These are phyloP conservation scores for Pyricularia grisea DNA, from an alignment of 2,329 filamentous ascomycete genomes.

Conservation along the genomic window DNA sequence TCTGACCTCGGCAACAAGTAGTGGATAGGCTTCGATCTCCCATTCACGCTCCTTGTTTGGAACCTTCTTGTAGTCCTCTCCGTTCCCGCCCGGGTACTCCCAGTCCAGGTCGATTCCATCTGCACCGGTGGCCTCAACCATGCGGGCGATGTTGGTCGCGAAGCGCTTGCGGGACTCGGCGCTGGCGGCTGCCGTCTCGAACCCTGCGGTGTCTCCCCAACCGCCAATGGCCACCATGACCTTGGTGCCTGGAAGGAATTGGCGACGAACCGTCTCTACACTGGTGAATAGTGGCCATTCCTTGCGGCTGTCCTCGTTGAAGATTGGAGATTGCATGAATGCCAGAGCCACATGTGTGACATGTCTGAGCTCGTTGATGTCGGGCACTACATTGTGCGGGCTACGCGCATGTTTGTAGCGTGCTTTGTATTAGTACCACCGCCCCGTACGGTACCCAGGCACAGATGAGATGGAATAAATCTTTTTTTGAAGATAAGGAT, in stretches of 20 bases:
- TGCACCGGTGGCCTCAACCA: constrained; percentile 52
- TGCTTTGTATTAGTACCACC: background rate
- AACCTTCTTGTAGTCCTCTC: constrained; percentile 54
- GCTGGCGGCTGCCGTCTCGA: constrained; percentile 44
- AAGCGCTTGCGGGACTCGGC: constrained; percentile 44
- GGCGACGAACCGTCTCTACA: constrained; percentile 33
- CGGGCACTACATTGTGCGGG: constrained; percentile 35
- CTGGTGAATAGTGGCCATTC: constrained; percentile 45
- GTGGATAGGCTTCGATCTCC: constrained; percentile 54
- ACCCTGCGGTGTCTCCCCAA: constrained; percentile 62
- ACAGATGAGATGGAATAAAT: background rate
- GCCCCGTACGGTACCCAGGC: background rate
- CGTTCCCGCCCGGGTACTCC: constrained; percentile 56
- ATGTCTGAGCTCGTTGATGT: constrained; percentile 22
- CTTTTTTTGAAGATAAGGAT: background rate
- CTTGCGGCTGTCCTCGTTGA: constrained; percentile 31
- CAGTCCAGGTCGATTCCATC: constrained; percentile 63
- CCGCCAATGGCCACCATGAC: constrained; percentile 65
- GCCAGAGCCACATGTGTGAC: constrained; percentile 51
- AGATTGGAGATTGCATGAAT: constrained; percentile 43
- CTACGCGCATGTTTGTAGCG: constrained; percentile 17
- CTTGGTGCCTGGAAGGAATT: constrained; percentile 44
- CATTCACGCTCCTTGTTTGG: constrained; percentile 48
- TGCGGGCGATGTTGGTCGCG: constrained; percentile 52
- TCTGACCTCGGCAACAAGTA: constrained; percentile 50